Percentiles rank a stretch among this genome's conserved stretches.
Conservation (phyloP, 2,329 filamentous ascomycete species). For the Aquanectria penicillioides region DNA sequence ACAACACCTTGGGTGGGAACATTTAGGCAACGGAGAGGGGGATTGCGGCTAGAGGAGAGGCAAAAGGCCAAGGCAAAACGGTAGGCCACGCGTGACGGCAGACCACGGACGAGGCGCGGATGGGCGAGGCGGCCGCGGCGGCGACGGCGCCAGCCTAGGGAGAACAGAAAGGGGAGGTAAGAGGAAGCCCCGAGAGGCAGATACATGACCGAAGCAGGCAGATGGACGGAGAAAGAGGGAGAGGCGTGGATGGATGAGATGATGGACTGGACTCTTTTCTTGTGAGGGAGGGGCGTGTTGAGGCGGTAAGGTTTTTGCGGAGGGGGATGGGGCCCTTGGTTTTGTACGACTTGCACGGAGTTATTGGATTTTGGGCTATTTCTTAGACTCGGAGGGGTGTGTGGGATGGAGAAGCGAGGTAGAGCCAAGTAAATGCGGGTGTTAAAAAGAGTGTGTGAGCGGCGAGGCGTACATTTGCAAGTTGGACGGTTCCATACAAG, state of each 20-base stretch:
- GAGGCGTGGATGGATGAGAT: not conserved
- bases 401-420: not conserved
- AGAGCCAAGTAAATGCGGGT: not conserved
- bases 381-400: not conserved
- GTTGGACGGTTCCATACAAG: not conserved
- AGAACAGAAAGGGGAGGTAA: not conserved
- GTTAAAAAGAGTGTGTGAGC: not conserved
- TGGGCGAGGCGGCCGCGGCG: conserved; percentile 1
- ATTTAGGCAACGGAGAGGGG: conserved; percentile 2
- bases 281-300: conserved; percentile 10
- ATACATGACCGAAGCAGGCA: too few species aligned
- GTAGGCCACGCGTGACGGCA: not conserved
- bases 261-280: too few species aligned
- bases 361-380: conserved; percentile 7
- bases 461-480: not conserved
- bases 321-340: conserved; percentile 2
- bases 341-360: conserved; percentile 1
- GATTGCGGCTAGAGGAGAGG: too few species aligned
- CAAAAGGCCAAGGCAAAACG: conserved; percentile 6
- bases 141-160: not conserved
- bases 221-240: not conserved
- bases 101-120: conserved; percentile 2
- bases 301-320: conserved; percentile 36
- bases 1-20: not conserved
- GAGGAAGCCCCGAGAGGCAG: too few species aligned